Percentiles rank a stretch among this genome's conserved stretches.
These are phyloP conservation scores for Aspergillus coremiiformis DNA, from an alignment of 495 filamentous ascomycete species.

Conservation along the genomic window DNA sequence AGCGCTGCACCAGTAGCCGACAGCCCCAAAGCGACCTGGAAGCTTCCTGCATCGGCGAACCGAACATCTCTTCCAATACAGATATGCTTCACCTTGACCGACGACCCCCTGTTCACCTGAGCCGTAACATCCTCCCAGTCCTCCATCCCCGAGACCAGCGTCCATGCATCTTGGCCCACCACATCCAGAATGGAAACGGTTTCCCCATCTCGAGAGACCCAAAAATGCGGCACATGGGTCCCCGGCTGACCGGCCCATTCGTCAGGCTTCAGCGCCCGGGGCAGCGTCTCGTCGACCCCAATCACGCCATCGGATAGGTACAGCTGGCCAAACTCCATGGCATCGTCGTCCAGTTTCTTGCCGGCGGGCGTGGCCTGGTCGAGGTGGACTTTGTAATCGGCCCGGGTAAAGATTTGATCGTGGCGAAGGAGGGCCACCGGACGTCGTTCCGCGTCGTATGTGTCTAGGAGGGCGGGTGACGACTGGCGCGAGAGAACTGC, in stretches of 20 bases:
- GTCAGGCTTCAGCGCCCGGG: slow-evolving; percentile 19
- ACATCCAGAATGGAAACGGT: slow-evolving; percentile 15
- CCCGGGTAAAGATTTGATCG: slow-evolving; percentile 24
- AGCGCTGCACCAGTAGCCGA: slow-evolving; percentile 17
- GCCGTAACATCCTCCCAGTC: slow-evolving; percentile 9
- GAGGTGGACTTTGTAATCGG: slow-evolving; percentile 20
- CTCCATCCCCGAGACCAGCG: slow-evolving; percentile 9
- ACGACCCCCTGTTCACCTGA: neutral
- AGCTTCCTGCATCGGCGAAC: neutral
- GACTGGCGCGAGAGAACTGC: slow-evolving; percentile 39
- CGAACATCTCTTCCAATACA: slow-evolving; percentile 4
- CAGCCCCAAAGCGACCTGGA: slow-evolving; percentile 6
- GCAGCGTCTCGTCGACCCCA: slow-evolving; percentile 8
- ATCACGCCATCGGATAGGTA: slow-evolving; percentile 9
- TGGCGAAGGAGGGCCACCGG: slow-evolving; percentile 33
- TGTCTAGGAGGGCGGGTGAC: slow-evolving; percentile 33
- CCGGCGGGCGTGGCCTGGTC: slow-evolving; percentile 1
- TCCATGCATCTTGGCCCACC: slow-evolving; percentile 14
- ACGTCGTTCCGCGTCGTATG: slow-evolving; percentile 44
- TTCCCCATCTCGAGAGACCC: slow-evolving; percentile 10
- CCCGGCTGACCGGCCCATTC: slow-evolving; percentile 25
- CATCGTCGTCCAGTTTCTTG: neutral
- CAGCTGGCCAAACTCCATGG: neutral
- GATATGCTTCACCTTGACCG: slow-evolving; percentile 4
- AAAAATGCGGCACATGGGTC: slow-evolving; percentile 23